Percentiles rank a stretch among this genome's conserved stretches.
Conservation (phyloP, 108 stramenopile species). For the Nitzschia sp. region DNA sequence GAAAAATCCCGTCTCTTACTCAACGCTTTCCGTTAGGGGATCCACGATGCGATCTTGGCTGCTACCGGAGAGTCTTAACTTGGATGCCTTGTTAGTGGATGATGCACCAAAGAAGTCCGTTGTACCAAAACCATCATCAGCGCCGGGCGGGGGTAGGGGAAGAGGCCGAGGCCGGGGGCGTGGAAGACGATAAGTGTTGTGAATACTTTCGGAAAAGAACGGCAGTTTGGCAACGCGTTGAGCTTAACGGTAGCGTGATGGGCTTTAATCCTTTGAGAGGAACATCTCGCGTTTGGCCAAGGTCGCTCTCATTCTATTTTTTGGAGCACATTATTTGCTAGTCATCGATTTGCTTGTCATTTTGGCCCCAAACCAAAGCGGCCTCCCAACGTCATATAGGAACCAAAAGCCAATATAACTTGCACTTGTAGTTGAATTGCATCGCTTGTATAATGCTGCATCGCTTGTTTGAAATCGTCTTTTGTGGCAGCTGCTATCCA, state of each 20-base stretch:
- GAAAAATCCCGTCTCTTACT: constrained; percentile 89
- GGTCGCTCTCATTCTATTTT: too few relatives aligned
- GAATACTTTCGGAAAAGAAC: background rate
- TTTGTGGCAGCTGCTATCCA: constrained; percentile 14
- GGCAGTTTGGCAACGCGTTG: background rate
- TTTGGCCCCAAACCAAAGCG: too few relatives aligned
- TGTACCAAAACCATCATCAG: constrained; percentile 31
- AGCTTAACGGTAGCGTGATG: background rate
- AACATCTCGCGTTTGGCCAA: too few relatives aligned
- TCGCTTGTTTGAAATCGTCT: constrained; percentile 1
- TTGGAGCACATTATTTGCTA: too few relatives aligned
- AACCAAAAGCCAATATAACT: too few relatives aligned
- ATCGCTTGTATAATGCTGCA: background rate
- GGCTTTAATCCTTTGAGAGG: too few relatives aligned
- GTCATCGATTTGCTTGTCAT: too few relatives aligned
- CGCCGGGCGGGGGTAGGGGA: constrained; percentile 47
- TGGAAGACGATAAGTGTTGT: constrained; percentile 44
- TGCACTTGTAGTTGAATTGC: background rate
- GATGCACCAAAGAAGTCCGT: constrained; percentile 88
- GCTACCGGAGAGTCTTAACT: constrained; percentile 96
- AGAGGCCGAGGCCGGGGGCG: constrained; percentile 65
- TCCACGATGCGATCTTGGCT: constrained; percentile 94
- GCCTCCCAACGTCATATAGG: too few relatives aligned
- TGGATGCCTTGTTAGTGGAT: constrained; percentile 96
- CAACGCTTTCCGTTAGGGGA: constrained; percentile 92